These are phyloP conservation scores for Pythium folliculosum DNA, from an alignment of 352 stramenopile species.

Conservation along the genomic window DNA sequence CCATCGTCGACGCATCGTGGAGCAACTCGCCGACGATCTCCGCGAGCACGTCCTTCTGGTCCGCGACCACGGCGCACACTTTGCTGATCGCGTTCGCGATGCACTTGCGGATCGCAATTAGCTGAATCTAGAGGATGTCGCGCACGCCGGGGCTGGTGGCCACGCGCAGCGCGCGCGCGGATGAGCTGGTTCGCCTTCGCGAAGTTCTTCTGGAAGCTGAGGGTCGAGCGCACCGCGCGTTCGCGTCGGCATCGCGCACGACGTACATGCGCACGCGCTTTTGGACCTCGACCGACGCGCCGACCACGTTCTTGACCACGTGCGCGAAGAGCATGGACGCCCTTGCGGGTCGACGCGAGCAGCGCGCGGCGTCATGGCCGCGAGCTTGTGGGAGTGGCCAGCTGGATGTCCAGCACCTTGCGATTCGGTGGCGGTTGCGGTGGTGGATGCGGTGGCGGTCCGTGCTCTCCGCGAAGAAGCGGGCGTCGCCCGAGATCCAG, in stretches of 20 bases:
- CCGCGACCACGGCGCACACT: slow-evolving; percentile 88
- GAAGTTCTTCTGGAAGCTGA: slow-evolving; percentile 98
- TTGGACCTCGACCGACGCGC: slow-evolving; percentile 97
- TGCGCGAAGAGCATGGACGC: slow-evolving; percentile 96
- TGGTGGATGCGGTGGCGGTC: slow-evolving; percentile 78
- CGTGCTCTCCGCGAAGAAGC: slow-evolving; percentile 98
- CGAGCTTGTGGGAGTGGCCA: slow-evolving; percentile 89
- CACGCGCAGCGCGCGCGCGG: slow-evolving; percentile 92
- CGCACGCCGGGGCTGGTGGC: slow-evolving; percentile 97
- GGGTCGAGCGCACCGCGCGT: slow-evolving; percentile 96
- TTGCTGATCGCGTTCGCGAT: slow-evolving; percentile 96
- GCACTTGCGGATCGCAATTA: slow-evolving; percentile 96
- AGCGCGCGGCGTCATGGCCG: slow-evolving; percentile 97
- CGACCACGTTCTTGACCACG: slow-evolving; percentile 96
- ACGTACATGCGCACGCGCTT: slow-evolving; percentile 99
- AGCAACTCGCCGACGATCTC: slow-evolving; percentile 95
- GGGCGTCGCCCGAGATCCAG: slow-evolving; percentile 89
- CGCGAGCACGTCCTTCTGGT: slow-evolving; percentile 89
- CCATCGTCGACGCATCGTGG: slow-evolving; percentile 95
- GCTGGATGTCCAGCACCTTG: slow-evolving; percentile 89
- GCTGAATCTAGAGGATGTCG: slow-evolving; percentile 99
- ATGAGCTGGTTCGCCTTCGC: slow-evolving; percentile 95
- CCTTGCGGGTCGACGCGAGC: slow-evolving; percentile 97
- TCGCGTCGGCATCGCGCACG: slow-evolving; percentile 97
- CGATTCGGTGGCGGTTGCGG: slow-evolving; percentile 11